Evolutionary conservation across 1,284 basidiomycete species (phyloP).

Genomic region (Trichosporon inkin): DNA sequence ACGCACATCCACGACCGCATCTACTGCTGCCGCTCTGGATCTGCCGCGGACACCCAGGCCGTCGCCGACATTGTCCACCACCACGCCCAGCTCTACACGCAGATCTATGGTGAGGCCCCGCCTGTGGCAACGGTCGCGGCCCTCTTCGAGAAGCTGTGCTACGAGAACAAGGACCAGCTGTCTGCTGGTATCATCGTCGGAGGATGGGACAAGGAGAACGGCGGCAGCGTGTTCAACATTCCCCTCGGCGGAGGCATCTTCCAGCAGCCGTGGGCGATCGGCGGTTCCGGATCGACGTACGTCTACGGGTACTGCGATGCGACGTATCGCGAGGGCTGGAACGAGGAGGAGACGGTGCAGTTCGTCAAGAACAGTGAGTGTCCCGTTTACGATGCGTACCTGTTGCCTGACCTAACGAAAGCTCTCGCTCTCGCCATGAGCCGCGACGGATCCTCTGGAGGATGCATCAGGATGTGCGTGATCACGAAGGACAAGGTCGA

Average conservation of each 20-base stretch:
- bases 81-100: conserved; percentile 76
- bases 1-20: conserved; percentile 96
- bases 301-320: conserved; percentile 99
- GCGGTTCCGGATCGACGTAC: conserved; percentile 94
- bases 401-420: conserved; percentile 42
- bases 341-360: conserved; percentile 79
- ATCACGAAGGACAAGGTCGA: conserved; percentile 91
- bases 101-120: conserved; percentile 60
- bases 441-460: conserved; percentile 95
- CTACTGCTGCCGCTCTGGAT: conserved; percentile 98
- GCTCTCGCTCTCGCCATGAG: conserved; percentile 95
- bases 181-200: conserved; percentile 96
- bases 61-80: conserved; percentile 90
- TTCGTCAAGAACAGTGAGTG: conserved; percentile 93
- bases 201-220: conserved; percentile 90
- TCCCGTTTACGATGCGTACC: too few species aligned
- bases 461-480: conserved; percentile 94
- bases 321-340: conserved; percentile 94
- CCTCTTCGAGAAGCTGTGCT: conserved; percentile 84
- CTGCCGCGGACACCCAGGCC: conserved; percentile 96
- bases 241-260: conserved; percentile 90
- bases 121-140: conserved; percentile 77
- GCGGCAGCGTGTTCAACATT: conserved; percentile 96
- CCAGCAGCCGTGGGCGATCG: conserved; percentile 94
- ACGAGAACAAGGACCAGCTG: conserved; percentile 86